Evolutionary conservation across 768 basidiomycete species (phyloP), one percentile per base, ranked within the genome.

Genomic region (Scleroderma bovista): DNA sequence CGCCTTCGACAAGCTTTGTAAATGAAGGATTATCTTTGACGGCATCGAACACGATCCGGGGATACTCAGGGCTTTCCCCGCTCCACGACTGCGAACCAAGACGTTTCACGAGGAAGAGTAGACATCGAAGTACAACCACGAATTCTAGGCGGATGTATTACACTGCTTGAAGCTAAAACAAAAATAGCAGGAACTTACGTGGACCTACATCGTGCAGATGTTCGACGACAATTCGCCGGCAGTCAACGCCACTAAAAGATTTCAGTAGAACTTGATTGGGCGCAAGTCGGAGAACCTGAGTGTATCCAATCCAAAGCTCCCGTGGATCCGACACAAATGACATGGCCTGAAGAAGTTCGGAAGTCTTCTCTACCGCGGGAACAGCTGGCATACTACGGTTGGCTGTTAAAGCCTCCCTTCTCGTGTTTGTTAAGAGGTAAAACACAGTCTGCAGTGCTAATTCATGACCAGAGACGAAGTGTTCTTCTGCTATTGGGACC

Each of bases 21-120:
- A 79, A 85, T 6, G 74, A 70, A 3, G 72, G 62, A 62, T 95
- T 97, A 60, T 90, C 84, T 62, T 87, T 88, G 60, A 97, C 78
- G 13, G 84, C 78, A 59, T 89, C 90, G 58, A 95, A 85, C 7
- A 92, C 77, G 32, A 86, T 75, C 56, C 83, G 78, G 3, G 92
- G 85, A 59, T 84, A 88, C 58, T 89, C 84, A 5, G 79, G 72
- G 1, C 78, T 77, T 55, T 88, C 84, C 24, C 75, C 79, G 17
- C 72, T 63, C 94, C 95, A 97, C 13, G 92, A 63, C 11, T 72
- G 60, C 3, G 66, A 56, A 1, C 74, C 75, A 45, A 85, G 60
- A 20, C 83, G 77, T 52, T 79, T 77, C 31, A 88, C 65, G 26
- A 91, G 71, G 40, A 81, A 66, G 10, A 78, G 66, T 53, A 88